A percentile compares a stretch with the other conserved stretches of the same genome.
These are phyloP conservation scores for Claviceps digitariae DNA, from an alignment of 2,329 filamentous ascomycete genomes.

Conservation along the genomic window DNA sequence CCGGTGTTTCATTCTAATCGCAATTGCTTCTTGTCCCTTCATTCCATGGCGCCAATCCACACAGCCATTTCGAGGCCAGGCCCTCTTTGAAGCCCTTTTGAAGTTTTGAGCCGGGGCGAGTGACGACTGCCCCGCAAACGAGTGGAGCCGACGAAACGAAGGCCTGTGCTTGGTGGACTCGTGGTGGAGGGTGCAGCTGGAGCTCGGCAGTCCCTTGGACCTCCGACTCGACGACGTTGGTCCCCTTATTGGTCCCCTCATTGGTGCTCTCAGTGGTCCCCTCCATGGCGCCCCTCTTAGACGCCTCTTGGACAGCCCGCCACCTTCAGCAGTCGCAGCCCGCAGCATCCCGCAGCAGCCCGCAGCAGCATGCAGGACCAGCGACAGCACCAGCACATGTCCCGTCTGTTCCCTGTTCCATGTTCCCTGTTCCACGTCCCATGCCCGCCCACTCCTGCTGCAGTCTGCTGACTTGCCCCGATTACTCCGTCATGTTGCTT, in stretches of 20 bases:
- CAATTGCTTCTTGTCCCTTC: neutral
- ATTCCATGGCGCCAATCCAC: neutral
- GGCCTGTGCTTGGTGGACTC: too few relatives aligned
- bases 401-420: too few relatives aligned
- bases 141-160: neutral
- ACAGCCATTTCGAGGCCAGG: too few relatives aligned
- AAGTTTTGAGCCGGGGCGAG: neutral
- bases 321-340: neutral
- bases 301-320: too few relatives aligned
- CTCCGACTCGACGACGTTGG: too few relatives aligned
- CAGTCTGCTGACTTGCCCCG: neutral
- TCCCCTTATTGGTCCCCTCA: too few relatives aligned
- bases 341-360: neutral
- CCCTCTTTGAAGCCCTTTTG: too few relatives aligned
- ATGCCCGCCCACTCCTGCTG: neutral
- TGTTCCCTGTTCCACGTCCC: too few relatives aligned
- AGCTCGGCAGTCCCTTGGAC: neutral
- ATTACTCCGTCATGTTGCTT: neutral
- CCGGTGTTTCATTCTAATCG: neutral
- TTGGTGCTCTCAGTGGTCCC: too few relatives aligned
- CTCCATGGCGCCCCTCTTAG: too few relatives aligned
- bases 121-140: too few relatives aligned
- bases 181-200: neutral
- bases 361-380: neutral
- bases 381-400: neutral